Evolutionary conservation across 768 basidiomycete genomes (phyloP).

Genomic region (Rhodosporidiobolus odoratus): DNA sequence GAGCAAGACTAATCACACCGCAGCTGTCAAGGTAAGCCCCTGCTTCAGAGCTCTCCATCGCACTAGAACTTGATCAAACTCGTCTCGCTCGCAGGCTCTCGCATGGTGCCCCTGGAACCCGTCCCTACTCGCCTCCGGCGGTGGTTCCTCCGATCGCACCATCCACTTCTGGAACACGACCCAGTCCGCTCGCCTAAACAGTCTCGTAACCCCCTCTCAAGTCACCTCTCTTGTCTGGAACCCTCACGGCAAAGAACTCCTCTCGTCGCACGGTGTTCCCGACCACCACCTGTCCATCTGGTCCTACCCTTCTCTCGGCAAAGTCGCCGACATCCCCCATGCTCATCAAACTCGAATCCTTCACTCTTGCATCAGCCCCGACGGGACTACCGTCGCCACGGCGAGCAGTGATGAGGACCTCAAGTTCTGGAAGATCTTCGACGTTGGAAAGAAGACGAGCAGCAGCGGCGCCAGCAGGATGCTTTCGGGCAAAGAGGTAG

Average conservation of each 20-base stretch:
- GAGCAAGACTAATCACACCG: conserved; percentile 86
- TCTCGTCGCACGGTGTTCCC: conserved; percentile 92
- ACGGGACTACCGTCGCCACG: conserved; percentile 84
- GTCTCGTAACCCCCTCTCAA: conserved; percentile 78
- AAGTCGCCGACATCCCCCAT: conserved; percentile 77
- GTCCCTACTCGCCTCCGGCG: conserved; percentile 82
- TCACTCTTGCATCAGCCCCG: conserved; percentile 76
- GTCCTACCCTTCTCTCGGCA: conserved; percentile 72
- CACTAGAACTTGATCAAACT: neutral
- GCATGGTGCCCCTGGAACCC: conserved; percentile 98
- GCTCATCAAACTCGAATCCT: conserved; percentile 89
- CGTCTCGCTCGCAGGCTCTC: conserved; percentile 59
- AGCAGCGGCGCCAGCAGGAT: conserved; percentile 3
- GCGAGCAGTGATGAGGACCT: conserved; percentile 92
- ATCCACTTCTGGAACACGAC: conserved; percentile 87
- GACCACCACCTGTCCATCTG: conserved; percentile 49
- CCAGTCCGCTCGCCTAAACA: conserved; percentile 84
- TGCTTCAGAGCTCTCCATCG: neutral
- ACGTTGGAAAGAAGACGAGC: conserved; percentile 26
- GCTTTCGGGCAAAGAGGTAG: conserved; percentile 34
- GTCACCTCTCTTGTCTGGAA: conserved; percentile 87
- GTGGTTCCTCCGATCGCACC: conserved; percentile 88
- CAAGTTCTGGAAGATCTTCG: conserved; percentile 53
- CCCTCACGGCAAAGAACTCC: conserved; percentile 76
- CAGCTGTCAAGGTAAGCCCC: conserved; percentile 56